These are phyloP conservation scores for Sclerotinia nivalis DNA, from an alignment of 2,329 filamentous ascomycete species.

Conservation along the genomic window DNA sequence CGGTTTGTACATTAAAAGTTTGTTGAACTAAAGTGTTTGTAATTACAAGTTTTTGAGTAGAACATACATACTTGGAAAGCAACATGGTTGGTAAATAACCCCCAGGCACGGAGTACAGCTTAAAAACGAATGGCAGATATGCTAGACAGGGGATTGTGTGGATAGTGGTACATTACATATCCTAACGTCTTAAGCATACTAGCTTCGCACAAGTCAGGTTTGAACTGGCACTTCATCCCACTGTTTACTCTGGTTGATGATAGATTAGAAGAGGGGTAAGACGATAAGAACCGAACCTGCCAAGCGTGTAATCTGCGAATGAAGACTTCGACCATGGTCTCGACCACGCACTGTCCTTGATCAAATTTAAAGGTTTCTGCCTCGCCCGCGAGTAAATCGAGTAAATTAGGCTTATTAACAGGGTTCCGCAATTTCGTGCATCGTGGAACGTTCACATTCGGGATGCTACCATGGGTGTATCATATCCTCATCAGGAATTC, in stretches of 20 bases:
- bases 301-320: slow-evolving; percentile 17
- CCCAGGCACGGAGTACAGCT: background rate
- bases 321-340: slow-evolving; percentile 13
- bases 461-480: slow-evolving; percentile 20
- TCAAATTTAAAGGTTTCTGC: background rate
- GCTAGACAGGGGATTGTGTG: background rate
- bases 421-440: slow-evolving; percentile 23
- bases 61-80: background rate
- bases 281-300: slow-evolving; percentile 21
- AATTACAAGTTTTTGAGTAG: slow-evolving; percentile 12
- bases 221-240: background rate
- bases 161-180: background rate
- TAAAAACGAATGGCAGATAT: background rate
- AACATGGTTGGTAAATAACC: background rate
- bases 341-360: slow-evolving; percentile 4
- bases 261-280: slow-evolving; percentile 23
- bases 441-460: slow-evolving; percentile 24
- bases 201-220: background rate
- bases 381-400: background rate
- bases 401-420: background rate
- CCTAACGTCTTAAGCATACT: background rate
- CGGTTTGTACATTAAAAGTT: slow-evolving; percentile 20
- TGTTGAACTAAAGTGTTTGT: slow-evolving; percentile 13
- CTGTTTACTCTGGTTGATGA: background rate
- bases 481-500: slow-evolving; percentile 18